Base-by-base conservation (phyloP, 169 alveolate species). In the Plasmodium ovale region DNA sequence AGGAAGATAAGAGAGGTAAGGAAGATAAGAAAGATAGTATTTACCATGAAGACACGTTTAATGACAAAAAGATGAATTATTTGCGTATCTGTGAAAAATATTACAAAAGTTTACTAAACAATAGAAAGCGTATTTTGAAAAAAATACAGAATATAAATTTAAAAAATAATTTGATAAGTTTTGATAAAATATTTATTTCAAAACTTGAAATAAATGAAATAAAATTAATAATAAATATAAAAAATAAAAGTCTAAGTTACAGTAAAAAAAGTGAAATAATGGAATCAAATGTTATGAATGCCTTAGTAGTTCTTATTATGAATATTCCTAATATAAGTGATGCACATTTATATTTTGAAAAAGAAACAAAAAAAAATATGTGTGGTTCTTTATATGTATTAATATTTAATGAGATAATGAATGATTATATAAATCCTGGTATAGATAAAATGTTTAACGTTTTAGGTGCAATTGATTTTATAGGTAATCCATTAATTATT, bases 401-500 rank as follows among this genome's bases (percentile, higher is more conserved):
- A 70, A 69, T 82, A 62, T 47, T 71, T 79, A 59, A 85, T 49
- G 91, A 85, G 69, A 69, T 85, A 6, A 85, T 85, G 91, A 88
- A 73, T 58, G 87, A 94, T 35, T 94, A 94, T 70, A 77, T 92
- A 67, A 92, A 77, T 27, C 93, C 91, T 42, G 92, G 94, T 12
- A 92, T 94, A 65, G 93, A 92, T 39, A 95, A 94, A 87, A 89
- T 92, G 77, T 92, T 92, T 92, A 92, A 94, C 58, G 95, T 94
- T 62, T 93, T 94, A 25, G 94, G 96, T 51, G 96, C 96, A 12
- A 91, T 94, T 0, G 96, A 94, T 56, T 92, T 94, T 59, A 94
- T 94, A 19, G 96, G 96, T 39, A 94, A 94, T 87, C 96, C 96
- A 35, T 90, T 92, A 88, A 92, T 89, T 16, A 92, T 94, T 14